Conservation (phyloP, 768 basidiomycete genomes). For the Atractiella rhizophila region DNA sequence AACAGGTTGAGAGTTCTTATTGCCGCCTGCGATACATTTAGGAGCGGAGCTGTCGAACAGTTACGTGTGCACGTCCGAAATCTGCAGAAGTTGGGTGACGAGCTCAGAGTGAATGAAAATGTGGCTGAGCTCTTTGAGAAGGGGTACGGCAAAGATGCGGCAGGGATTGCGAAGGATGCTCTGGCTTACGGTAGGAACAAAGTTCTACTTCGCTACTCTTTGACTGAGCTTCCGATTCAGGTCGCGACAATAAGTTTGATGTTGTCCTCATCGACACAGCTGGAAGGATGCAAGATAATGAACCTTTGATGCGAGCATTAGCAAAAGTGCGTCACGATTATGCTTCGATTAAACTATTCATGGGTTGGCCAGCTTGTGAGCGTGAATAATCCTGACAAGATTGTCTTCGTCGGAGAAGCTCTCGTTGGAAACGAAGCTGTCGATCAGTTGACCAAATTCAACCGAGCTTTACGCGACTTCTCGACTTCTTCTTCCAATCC, state of each 20-base stretch:
- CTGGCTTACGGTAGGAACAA: conserved; percentile 44
- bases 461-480: conserved; percentile 76
- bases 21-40: conserved; percentile 94
- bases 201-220: conserved; percentile 4
- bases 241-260: conserved; percentile 70
- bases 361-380: conserved; percentile 41
- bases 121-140: conserved; percentile 88
- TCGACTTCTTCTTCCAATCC: conserved; percentile 43
- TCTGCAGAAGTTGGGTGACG: conserved; percentile 47
- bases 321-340: conserved; percentile 41
- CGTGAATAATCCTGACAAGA: conserved; percentile 86
- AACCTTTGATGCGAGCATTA: conserved; percentile 95
- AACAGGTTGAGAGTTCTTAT: conserved; percentile 80
- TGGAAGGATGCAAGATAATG: conserved; percentile 97
- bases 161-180: conserved; percentile 87
- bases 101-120: conserved; percentile 52
- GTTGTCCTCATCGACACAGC: conserved; percentile 96
- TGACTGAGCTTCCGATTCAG: conserved; percentile 24
- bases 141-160: conserved; percentile 98
- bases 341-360: not conserved
- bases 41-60: conserved; percentile 90
- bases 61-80: conserved; percentile 88
- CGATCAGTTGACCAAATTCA: conserved; percentile 90
- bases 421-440: conserved; percentile 97
- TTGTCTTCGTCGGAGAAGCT: conserved; percentile 93